Conservation (phyloP, 805 yeast species). For the Citeromyces nyonsensis region DNA sequence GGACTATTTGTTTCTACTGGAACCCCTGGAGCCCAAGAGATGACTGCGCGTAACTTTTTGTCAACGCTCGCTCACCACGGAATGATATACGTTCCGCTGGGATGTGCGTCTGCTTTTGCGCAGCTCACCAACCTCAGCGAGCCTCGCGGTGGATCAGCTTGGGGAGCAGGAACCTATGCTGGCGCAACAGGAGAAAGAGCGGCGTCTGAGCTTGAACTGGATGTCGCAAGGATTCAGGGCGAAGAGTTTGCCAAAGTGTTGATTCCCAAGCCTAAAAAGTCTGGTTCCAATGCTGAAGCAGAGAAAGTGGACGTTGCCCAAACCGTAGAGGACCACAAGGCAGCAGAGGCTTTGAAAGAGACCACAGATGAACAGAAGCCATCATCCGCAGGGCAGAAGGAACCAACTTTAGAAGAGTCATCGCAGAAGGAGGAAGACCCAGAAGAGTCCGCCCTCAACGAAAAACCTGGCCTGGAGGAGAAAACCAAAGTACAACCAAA, state of each 20-base stretch:
- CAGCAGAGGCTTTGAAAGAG: too few species aligned
- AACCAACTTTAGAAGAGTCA: too few species aligned
- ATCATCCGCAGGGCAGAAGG: too few species aligned
- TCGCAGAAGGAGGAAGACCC: too few species aligned
- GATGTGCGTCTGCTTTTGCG: constrained; percentile 42
- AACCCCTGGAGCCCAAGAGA: constrained; percentile 78
- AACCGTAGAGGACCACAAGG: too few species aligned
- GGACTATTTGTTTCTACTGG: constrained; percentile 66
- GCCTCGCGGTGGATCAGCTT: constrained; percentile 68
- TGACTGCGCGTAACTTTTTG: constrained; percentile 47
- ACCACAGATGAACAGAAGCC: too few species aligned
- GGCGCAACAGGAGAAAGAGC: constrained; percentile 65
- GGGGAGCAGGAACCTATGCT: constrained; percentile 78
- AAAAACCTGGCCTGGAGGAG: too few species aligned
- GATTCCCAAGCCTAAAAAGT: too few species aligned
- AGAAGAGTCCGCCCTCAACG: too few species aligned
- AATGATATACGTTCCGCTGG: constrained; percentile 66
- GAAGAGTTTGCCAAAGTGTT: constrained; percentile 28
- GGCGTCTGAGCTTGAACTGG: constrained; percentile 48
- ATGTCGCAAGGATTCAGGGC: constrained; percentile 56
- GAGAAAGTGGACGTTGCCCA: too few species aligned
- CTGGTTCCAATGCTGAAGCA: too few species aligned
- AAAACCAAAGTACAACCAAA: too few species aligned
- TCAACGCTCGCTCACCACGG: constrained; percentile 69
- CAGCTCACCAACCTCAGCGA: constrained; percentile 40